phyloP scores from a whole-genome alignment of 352 stramenopile species.

The Phytophthora sansomeana region DNA sequence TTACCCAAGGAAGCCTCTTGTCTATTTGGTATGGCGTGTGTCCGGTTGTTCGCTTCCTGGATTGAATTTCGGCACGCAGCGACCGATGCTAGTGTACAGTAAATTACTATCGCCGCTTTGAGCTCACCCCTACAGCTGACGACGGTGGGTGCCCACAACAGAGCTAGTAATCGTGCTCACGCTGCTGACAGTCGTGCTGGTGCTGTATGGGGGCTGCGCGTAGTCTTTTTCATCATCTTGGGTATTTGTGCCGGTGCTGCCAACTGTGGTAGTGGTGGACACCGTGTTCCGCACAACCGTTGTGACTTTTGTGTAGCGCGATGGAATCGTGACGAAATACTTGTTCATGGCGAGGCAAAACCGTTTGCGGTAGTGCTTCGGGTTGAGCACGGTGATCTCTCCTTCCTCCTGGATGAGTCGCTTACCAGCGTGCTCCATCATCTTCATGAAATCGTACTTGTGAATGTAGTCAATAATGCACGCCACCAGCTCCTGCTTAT shows the following conservation, averaged over 20 bases:
- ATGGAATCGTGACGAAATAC: conserved; percentile 90
- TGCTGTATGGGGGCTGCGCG: conserved; percentile 36
- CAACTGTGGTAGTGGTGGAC: conserved; percentile 31
- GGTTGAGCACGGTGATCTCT: conserved; percentile 89
- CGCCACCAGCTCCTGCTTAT: conserved; percentile 87
- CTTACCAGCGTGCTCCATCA: conserved; percentile 90
- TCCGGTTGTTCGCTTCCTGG: neutral
- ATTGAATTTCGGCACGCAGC: conserved; percentile 1
- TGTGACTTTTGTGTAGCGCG: conserved; percentile 86
- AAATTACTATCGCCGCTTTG: conserved; percentile 29
- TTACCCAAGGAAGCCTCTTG: conserved; percentile 7
- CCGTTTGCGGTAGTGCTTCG: conserved; percentile 87
- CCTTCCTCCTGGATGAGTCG: conserved; percentile 90
- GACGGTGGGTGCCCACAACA: conserved; percentile 23
- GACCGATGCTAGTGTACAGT: conserved; percentile 33
- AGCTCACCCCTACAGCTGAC: conserved; percentile 17
- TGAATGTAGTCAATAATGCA: conserved; percentile 93
- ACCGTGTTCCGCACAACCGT: conserved; percentile 58
- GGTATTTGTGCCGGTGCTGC: conserved; percentile 28
- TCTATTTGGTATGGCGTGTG: conserved; percentile 21
- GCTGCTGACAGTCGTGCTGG: conserved; percentile 38
- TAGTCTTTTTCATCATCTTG: conserved; percentile 48
- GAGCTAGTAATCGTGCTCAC: conserved; percentile 35
- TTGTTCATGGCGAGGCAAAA: conserved; percentile 91
- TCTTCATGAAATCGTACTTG: conserved; percentile 93